phyloP scores from a whole-genome alignment of 1,284 basidiomycete genomes.

The Pseudozyma thailandica region DNA sequence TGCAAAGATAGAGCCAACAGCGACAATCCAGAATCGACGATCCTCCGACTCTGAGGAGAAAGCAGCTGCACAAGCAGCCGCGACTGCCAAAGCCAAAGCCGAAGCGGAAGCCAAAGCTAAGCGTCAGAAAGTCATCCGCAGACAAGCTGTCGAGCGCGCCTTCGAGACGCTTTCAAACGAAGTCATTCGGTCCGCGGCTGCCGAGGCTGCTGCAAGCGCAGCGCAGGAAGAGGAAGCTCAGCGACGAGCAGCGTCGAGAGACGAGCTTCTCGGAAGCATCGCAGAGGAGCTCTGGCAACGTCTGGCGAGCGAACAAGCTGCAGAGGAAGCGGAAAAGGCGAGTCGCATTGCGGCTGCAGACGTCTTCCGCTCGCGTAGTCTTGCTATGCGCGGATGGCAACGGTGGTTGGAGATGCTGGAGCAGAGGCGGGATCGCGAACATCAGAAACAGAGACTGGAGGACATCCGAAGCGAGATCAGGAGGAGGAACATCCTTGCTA shows the following conservation, averaged over 20 bases:
- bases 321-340: slow-evolving; percentile 10
- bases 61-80: slow-evolving; percentile 12
- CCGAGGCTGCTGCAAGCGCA: slow-evolving; percentile 14
- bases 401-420: slow-evolving; percentile 25
- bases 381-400: slow-evolving; percentile 13
- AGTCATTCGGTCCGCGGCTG: slow-evolving; percentile 8
- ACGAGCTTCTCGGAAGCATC: slow-evolving; percentile 18
- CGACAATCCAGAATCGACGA: slow-evolving; percentile 15
- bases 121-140: slow-evolving; percentile 17
- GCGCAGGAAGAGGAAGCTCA: slow-evolving; percentile 19
- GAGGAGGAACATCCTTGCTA: slow-evolving; percentile 26
- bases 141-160: slow-evolving; percentile 20
- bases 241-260: slow-evolving; percentile 21
- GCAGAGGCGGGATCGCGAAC: slow-evolving; percentile 25
- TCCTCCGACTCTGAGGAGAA: slow-evolving; percentile 15
- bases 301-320: slow-evolving; percentile 16
- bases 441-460: slow-evolving; percentile 22
- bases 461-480: slow-evolving; percentile 22
- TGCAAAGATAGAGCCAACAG: not conserved
- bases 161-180: slow-evolving; percentile 22
- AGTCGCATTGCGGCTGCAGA: slow-evolving; percentile 23
- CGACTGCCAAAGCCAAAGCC: slow-evolving; percentile 6
- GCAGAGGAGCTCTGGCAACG: slow-evolving; percentile 18
- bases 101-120: slow-evolving; percentile 18
- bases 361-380: slow-evolving; percentile 16